phyloP scores from a whole-genome alignment of 306 rosid genomes.

The Castanea sativa region DNA sequence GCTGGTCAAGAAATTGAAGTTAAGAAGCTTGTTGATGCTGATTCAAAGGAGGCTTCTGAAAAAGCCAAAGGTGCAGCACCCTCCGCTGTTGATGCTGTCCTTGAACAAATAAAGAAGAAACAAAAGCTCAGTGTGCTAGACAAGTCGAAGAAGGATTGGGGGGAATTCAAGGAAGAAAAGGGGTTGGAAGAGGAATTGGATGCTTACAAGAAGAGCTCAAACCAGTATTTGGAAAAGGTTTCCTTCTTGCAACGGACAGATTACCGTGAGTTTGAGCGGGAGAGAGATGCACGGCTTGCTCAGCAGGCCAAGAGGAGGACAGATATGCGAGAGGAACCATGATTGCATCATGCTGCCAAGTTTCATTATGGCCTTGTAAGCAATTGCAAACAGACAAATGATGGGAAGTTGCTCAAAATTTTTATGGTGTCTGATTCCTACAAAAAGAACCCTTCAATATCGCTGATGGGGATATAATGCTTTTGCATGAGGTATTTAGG shows the following conservation, averaged over 20 bases:
- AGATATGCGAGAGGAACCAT: conserved; percentile 74
- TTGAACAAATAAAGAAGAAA: conserved; percentile 95
- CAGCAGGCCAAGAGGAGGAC: conserved; percentile 75
- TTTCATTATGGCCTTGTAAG: conserved; percentile 10
- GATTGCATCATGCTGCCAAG: conserved; percentile 21
- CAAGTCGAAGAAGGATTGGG: conserved; percentile 96
- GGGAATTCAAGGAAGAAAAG: conserved; percentile 89
- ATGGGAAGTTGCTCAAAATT: conserved; percentile 9
- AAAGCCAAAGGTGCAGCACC: conserved; percentile 62
- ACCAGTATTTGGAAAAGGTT: conserved; percentile 86
- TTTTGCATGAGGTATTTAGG: conserved; percentile 15
- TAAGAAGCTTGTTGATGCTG: conserved; percentile 78
- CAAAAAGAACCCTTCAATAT: conserved; percentile 17
- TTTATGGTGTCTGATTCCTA: conserved; percentile 8
- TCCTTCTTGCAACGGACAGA: conserved; percentile 93
- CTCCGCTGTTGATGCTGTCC: conserved; percentile 83
- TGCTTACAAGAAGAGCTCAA: conserved; percentile 96
- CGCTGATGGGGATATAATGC: conserved; percentile 15
- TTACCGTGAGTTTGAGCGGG: conserved; percentile 92
- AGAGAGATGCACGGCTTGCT: conserved; percentile 90
- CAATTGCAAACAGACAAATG: conserved; percentile 9
- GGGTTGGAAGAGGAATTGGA: conserved; percentile 85
- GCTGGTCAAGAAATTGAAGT: conserved; percentile 91
- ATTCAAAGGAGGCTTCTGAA: conserved; percentile 84
- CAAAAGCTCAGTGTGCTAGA: conserved; percentile 94